Evolutionary conservation across 2,329 filamentous ascomycete genomes (phyloP).

Genomic region (Trichoderma cornu-damae): DNA sequence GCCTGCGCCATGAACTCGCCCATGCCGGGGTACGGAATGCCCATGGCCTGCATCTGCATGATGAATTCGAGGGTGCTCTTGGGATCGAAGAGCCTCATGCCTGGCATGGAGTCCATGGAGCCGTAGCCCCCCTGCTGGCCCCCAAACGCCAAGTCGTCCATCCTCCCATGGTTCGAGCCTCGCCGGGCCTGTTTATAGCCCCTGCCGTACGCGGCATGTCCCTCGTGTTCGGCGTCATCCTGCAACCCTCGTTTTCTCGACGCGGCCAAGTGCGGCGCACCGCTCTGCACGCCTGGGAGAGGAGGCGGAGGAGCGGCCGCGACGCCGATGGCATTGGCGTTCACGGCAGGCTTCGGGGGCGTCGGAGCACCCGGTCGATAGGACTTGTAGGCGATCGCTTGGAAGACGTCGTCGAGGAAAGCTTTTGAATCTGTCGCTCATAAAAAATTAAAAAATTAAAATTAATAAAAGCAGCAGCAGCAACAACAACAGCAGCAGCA

Average conservation of each 20-base stretch:
- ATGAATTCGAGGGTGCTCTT: constrained; percentile 58
- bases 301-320: background rate
- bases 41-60: constrained; percentile 56
- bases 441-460: no score
- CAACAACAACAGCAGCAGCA: no score
- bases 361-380: constrained; percentile 53
- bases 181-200: constrained; percentile 57
- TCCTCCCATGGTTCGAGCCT: constrained; percentile 36
- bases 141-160: constrained; percentile 24
- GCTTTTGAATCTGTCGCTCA: constrained; percentile 32
- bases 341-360: constrained; percentile 31
- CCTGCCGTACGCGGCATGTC: constrained; percentile 33
- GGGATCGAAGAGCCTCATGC: constrained; percentile 50
- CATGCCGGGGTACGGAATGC: constrained; percentile 39
- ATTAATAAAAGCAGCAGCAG: no score
- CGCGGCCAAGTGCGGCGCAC: background rate
- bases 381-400: constrained; percentile 56
- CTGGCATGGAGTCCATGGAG: constrained; percentile 14
- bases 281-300: background rate
- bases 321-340: constrained; percentile 8
- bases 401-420: constrained; percentile 69
- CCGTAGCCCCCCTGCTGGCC: constrained; percentile 15
- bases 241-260: constrained; percentile 37
- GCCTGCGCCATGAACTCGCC: constrained; percentile 34
- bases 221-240: constrained; percentile 27